These are phyloP conservation scores for Bipolaris oryzae DNA, from an alignment of 2,329 filamentous ascomycete species.

Conservation along the genomic window DNA sequence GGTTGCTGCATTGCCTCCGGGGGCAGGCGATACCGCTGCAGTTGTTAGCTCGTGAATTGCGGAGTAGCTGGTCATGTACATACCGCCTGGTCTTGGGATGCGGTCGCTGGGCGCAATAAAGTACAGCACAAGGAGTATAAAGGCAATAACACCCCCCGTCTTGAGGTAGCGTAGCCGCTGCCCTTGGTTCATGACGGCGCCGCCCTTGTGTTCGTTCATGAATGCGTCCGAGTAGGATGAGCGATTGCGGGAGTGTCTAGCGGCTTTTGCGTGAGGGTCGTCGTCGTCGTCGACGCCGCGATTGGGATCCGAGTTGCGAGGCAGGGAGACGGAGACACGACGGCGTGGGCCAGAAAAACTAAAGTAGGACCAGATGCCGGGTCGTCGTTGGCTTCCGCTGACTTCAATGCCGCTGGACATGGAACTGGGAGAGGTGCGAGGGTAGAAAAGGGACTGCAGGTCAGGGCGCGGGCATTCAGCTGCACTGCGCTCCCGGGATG, in stretches of 20 bases:
- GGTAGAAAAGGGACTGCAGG: slow-evolving; percentile 26
- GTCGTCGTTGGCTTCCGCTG: slow-evolving; percentile 50
- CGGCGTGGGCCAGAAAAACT: slow-evolving; percentile 59
- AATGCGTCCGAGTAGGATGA: slow-evolving; percentile 47
- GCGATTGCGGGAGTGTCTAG: slow-evolving; percentile 49
- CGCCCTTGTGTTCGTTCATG: slow-evolving; percentile 53
- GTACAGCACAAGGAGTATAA: slow-evolving; percentile 64
- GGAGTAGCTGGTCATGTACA: slow-evolving; percentile 7
- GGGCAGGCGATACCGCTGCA: slow-evolving; percentile 28
- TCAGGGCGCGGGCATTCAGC: slow-evolving; percentile 31
- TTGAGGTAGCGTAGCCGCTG: slow-evolving; percentile 66
- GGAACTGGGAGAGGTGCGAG: slow-evolving; percentile 35
- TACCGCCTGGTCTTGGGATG: slow-evolving; percentile 34
- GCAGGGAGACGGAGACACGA: slow-evolving; percentile 58
- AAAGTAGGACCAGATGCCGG: slow-evolving; percentile 61
- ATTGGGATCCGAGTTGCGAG: slow-evolving; percentile 46
- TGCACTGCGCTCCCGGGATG: slow-evolving; percentile 22
- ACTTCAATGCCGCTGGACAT: slow-evolving; percentile 63
- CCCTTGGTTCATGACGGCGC: slow-evolving; percentile 65
- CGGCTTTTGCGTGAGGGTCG: slow-evolving; percentile 56
- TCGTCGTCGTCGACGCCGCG: slow-evolving; percentile 35
- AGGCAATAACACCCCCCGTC: slow-evolving; percentile 64
- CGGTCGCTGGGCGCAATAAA: slow-evolving; percentile 57
- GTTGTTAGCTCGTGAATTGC: neutral
- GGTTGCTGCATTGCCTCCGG: slow-evolving; percentile 51